These are phyloP conservation scores for Wickerhamiella qilinensis DNA, from an alignment of 805 yeast species.

Conservation along the genomic window DNA sequence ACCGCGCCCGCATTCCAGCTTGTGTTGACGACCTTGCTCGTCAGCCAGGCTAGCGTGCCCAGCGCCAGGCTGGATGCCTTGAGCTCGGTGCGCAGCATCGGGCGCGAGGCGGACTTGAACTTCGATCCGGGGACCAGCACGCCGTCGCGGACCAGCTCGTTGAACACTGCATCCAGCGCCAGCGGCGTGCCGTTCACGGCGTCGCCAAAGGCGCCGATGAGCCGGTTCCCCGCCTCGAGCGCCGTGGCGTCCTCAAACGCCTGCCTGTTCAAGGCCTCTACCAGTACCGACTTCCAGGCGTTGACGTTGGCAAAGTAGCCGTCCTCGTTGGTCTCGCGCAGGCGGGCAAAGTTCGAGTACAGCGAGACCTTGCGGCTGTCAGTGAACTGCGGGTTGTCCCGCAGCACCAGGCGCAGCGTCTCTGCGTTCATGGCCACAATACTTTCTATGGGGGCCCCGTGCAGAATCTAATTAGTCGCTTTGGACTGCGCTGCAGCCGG, in stretches of 20 bases:
- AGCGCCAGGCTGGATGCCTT: not conserved
- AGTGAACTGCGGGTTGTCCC: slow-evolving; percentile 23
- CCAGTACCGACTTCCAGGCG: slow-evolving; percentile 30
- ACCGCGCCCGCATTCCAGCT: slow-evolving; percentile 13
- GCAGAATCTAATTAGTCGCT: too few relatives aligned
- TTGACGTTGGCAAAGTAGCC: slow-evolving; percentile 34
- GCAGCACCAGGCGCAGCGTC: slow-evolving; percentile 6
- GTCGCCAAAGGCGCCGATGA: slow-evolving; percentile 13
- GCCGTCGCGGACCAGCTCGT: slow-evolving; percentile 16
- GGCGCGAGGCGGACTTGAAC: slow-evolving; percentile 4
- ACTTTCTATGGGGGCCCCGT: too few relatives aligned
- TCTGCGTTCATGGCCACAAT: slow-evolving; percentile 13
- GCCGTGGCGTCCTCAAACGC: slow-evolving; percentile 18
- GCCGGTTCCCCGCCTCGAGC: slow-evolving; percentile 15
- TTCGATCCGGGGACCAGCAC: slow-evolving; percentile 15
- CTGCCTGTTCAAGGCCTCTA: slow-evolving; percentile 15
- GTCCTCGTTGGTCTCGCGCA: slow-evolving; percentile 29
- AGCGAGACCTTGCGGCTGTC: slow-evolving; percentile 29
- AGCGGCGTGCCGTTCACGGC: slow-evolving; percentile 19
- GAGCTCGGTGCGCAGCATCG: not conserved
- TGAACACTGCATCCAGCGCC: slow-evolving; percentile 19
- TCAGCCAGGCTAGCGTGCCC: slow-evolving; percentile 5
- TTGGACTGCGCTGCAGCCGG: too few relatives aligned
- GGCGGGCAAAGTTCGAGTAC: slow-evolving; percentile 31
- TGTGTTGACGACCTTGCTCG: slow-evolving; percentile 7